Conservation (phyloP, 148 eudicot genomes). For the Rhododendron ovatum region DNA sequence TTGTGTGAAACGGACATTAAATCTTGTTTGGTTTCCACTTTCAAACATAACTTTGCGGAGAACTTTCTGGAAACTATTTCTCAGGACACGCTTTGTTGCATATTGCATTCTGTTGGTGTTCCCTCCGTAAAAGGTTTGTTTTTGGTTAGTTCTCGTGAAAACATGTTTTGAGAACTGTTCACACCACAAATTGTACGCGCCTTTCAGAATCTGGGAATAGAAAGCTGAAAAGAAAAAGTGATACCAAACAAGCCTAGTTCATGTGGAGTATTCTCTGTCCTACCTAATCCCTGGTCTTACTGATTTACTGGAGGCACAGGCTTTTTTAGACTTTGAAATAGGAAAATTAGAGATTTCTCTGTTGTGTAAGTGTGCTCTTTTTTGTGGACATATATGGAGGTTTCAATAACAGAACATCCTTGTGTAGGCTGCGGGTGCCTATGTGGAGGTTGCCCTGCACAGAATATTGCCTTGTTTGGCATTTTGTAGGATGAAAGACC, state of each 20-base stretch:
- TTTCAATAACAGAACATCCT: too few relatives aligned
- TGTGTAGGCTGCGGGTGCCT: too few relatives aligned
- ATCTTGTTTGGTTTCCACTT: neutral
- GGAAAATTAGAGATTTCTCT: too few relatives aligned
- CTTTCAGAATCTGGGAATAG: neutral
- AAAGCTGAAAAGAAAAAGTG: neutral
- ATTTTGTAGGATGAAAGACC: too few relatives aligned
- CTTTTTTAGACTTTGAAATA: too few relatives aligned
- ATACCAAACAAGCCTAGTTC: neutral
- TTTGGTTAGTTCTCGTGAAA: neutral
- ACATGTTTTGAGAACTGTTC: neutral
- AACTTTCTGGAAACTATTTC: neutral
- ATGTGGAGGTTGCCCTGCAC: too few relatives aligned
- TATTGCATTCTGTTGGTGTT: neutral
- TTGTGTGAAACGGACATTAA: neutral
- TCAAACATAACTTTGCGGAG: neutral
- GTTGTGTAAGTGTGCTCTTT: too few relatives aligned
- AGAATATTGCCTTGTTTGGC: too few relatives aligned
- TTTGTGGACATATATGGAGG: too few relatives aligned
- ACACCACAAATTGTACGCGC: too few relatives aligned
- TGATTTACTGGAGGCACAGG: too few relatives aligned
- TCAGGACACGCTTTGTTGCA: neutral
- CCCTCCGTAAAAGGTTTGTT: neutral
- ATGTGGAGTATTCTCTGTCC: neutral
- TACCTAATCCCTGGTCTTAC: neutral